These are phyloP conservation scores for Bathelium albidoporum DNA, from an alignment of 495 filamentous ascomycete species.

Conservation along the genomic window DNA sequence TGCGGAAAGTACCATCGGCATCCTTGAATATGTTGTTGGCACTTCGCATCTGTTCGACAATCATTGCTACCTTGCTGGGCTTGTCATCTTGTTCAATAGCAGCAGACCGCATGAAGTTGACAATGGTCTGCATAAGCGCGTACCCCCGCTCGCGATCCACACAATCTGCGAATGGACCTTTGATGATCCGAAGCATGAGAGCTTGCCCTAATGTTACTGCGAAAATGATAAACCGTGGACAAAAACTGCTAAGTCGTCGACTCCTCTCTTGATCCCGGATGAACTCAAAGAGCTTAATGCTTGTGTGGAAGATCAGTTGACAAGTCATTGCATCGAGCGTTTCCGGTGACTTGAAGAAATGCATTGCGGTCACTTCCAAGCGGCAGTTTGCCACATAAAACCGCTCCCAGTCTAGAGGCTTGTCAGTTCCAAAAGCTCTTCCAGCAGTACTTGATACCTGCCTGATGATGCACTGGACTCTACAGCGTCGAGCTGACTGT, in stretches of 20 bases:
- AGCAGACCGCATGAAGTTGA: neutral
- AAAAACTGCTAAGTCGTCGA: neutral
- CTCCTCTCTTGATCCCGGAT: neutral
- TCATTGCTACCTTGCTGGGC: neutral
- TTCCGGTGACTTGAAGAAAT: neutral
- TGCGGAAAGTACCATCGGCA: neutral
- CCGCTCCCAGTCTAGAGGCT: neutral
- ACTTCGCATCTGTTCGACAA: neutral
- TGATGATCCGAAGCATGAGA: neutral
- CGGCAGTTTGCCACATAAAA: neutral
- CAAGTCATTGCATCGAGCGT: neutral
- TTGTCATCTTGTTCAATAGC: neutral
- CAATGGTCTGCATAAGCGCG: neutral
- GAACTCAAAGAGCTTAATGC: neutral
- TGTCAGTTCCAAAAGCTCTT: too few relatives aligned
- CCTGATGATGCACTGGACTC: neutral
- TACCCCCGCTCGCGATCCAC: neutral
- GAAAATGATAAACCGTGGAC: neutral
- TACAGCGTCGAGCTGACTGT: neutral
- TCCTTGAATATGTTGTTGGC: neutral
- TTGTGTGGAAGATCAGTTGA: neutral
- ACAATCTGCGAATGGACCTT: neutral
- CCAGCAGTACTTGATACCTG: too few relatives aligned
- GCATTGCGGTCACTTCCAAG: neutral
- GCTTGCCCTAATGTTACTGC: neutral